phyloP scores from a whole-genome alignment of 768 basidiomycete genomes.

The Kondoa malvinella region DNA sequence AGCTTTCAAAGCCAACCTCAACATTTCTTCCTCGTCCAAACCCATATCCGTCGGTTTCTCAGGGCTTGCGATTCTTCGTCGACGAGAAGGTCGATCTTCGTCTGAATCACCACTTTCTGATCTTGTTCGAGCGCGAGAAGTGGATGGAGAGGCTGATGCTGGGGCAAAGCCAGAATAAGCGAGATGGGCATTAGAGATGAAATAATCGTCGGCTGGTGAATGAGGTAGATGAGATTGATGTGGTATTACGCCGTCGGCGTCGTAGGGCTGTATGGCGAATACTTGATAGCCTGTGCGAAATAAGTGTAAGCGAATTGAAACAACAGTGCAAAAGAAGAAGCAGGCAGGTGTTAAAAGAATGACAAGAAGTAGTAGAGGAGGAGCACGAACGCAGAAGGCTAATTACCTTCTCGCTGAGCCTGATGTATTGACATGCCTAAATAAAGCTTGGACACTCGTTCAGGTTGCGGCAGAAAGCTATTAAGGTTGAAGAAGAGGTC shows the following conservation, averaged over 20 bases:
- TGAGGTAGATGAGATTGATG: slow-evolving; percentile 5
- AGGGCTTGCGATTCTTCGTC: neutral
- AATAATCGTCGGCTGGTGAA: slow-evolving; percentile 13
- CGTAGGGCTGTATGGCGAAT: slow-evolving; percentile 21
- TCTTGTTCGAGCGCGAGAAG: neutral
- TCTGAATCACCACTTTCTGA: neutral
- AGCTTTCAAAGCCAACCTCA: neutral
- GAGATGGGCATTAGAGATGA: slow-evolving; percentile 1
- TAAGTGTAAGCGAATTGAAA: neutral
- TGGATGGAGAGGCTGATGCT: neutral
- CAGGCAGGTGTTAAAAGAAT: too few relatives aligned
- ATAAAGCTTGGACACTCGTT: slow-evolving; percentile 22
- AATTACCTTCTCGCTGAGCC: slow-evolving; percentile 23
- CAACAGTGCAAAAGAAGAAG: neutral
- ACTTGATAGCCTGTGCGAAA: slow-evolving; percentile 20
- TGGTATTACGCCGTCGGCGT: neutral
- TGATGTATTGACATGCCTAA: slow-evolving; percentile 24
- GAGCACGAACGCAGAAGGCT: too few relatives aligned
- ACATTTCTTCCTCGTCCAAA: neutral
- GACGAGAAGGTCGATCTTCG: neutral
- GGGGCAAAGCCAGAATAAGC: neutral
- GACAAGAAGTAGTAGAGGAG: too few relatives aligned
- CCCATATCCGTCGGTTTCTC: neutral
- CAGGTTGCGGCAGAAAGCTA: slow-evolving; percentile 21
- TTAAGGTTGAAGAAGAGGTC: slow-evolving; percentile 22